Base-by-base conservation (phyloP, 2,329 filamentous ascomycete genomes). In the Neofusicoccum kwambonambiense region DNA sequence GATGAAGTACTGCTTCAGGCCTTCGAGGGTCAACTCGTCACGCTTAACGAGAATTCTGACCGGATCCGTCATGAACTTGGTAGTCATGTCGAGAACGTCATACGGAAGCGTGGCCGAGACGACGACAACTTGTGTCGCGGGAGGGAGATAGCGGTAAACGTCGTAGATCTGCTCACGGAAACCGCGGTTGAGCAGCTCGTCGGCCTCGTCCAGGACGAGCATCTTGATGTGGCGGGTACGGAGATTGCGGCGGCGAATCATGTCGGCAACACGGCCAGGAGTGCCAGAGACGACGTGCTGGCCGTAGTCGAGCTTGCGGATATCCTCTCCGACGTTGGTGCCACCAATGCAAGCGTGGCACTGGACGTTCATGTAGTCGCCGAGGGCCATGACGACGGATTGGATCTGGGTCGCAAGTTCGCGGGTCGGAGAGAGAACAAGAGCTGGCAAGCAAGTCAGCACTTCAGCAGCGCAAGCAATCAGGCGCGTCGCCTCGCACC, bases 141-240 rank as follows among this genome's bases (percentile, higher is more conserved):
- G 95, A 15, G 95, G 95, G 0, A 99, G 89, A 75, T 97, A 96
- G 75, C 93, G 92, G 83, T 97, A 98, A 58, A 99, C 93, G 71
- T 98, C 94, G 86, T 98, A 98, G 78, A 99, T 99, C 77, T 98
- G 95, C 82, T 99, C 95, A 69, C 93, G 87, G 84, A 98, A 99
- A 58, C 95, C 95, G 71, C 93, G 90, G 81, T 97, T 96, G 13
- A 98, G 87, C 64, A 92, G 82, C 75, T 91, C 89, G 73, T 92
- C 89, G 67, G 89, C 89, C 76, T 92, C 89, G 73, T 92, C 89
- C 65, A 92, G 84, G 66, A 92, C 88, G 42, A 91, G 82, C 87
- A 91, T 91, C 79, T 91, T 92, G 81, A 92, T 91, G 77, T 91
- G 84, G 67, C 88, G 86, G 42, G 89, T 91, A 72, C 88, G 87